Percentiles rank a stretch among this genome's conserved stretches.
phyloP scores from a whole-genome alignment of 106 monocot genomes.

The Apostasia ramifera region DNA sequence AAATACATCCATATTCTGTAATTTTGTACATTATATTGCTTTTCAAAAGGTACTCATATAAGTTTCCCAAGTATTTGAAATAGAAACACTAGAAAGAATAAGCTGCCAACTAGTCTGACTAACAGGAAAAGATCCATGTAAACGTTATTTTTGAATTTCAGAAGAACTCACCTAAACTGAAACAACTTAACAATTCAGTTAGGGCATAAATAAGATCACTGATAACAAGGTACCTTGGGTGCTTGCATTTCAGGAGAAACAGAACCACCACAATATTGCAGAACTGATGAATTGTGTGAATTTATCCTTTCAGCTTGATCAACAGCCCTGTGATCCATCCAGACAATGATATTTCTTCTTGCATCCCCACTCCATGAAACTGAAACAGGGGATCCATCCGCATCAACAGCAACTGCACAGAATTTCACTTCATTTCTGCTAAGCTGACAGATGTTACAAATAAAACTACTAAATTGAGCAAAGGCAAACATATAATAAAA shows the following conservation, averaged over 20 bases:
- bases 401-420: conserved; percentile 88
- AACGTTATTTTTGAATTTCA: too few relatives aligned
- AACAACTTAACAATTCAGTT: too few relatives aligned
- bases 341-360: conserved; percentile 87
- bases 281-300: conserved; percentile 62
- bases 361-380: conserved; percentile 91
- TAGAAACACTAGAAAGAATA: too few relatives aligned
- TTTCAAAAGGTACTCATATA: too few relatives aligned
- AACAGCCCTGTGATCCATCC: conserved; percentile 99
- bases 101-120: too few relatives aligned
- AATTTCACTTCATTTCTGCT: conserved; percentile 2
- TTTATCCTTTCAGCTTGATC: conserved; percentile 85
- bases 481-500: neutral
- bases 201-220: neutral
- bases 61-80: too few relatives aligned
- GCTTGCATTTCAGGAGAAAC: conserved; percentile 98
- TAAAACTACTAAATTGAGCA: neutral
- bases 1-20: too few relatives aligned
- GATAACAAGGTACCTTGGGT: conserved; percentile 55
- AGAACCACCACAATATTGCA: conserved; percentile 85
- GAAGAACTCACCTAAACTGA: too few relatives aligned
- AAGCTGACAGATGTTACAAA: neutral
- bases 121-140: too few relatives aligned
- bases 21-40: too few relatives aligned
- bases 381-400: conserved; percentile 87